Conservation (phyloP, 2,329 filamentous ascomycete species). For the Colletotrichum costaricense region DNA sequence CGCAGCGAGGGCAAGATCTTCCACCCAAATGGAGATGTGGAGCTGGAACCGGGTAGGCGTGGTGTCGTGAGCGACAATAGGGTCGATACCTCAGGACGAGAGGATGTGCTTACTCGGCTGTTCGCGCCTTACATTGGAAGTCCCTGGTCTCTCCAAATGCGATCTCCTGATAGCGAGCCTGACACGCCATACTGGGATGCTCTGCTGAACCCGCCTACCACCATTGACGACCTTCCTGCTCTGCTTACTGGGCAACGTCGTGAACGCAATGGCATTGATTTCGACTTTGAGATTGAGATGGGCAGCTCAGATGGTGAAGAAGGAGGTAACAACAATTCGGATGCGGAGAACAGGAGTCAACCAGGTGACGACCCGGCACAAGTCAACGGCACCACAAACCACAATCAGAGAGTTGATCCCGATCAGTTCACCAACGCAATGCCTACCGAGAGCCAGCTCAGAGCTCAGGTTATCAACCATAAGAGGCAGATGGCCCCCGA, state of each 20-base stretch:
- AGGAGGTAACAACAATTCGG: constrained; percentile 39
- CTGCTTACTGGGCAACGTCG: constrained; percentile 46
- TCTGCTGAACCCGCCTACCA: constrained; percentile 57
- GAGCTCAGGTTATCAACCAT: constrained; percentile 49
- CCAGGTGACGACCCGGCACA: not conserved
- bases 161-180: constrained; percentile 43
- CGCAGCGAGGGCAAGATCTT: constrained; percentile 75
- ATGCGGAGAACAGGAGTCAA: constrained; percentile 40
- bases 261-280: constrained; percentile 37
- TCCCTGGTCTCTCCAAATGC: constrained; percentile 42
- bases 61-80: constrained; percentile 70
- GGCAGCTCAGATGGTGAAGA: constrained; percentile 38
- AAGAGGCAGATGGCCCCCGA: constrained; percentile 50
- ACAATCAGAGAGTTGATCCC: constrained; percentile 37
- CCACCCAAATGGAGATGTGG: constrained; percentile 71
- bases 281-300: constrained; percentile 33
- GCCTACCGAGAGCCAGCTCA: constrained; percentile 54
- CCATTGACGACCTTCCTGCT: constrained; percentile 54
- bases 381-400: constrained; percentile 23
- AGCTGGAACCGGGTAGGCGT: constrained; percentile 68
- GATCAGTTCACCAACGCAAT: constrained; percentile 44
- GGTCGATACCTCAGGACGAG: constrained; percentile 69
- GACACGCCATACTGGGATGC: constrained; percentile 56
- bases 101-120: constrained; percentile 68
- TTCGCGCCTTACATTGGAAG: constrained; percentile 51